Base-by-base conservation (phyloP, 2,329 filamentous ascomycete genomes). In the Xylariaceae sp. region DNA sequence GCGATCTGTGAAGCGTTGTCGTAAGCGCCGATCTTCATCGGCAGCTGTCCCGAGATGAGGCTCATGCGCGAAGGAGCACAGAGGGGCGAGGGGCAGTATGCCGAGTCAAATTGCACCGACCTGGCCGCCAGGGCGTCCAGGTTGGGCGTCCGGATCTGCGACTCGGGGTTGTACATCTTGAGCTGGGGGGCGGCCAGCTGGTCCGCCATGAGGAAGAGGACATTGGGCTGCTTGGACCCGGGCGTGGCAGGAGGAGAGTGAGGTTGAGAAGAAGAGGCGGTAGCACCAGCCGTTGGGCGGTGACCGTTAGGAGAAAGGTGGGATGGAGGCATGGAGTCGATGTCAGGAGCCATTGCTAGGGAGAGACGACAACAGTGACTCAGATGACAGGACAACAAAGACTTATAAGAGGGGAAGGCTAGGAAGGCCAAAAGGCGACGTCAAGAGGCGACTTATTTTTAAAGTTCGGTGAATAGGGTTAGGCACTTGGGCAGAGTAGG, bases 161-260 rank as follows among this genome's bases (percentile, higher is more conserved):
- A 94, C 33, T 82, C 70, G 29, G 80, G 74, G 60, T 95, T 89
- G 68, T 95, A 88, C 67, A 94, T 90, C 66, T 88, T 90, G 47
- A 95, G 76, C 48, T 89, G 74, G 13, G 89, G 89, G 18, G 89
- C 89, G 13, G 89, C 84, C 58, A 95, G 77, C 66, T 95, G 89
- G 63, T 95, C 89, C 35, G 89, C 89, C 88, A 95, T 94, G 65
- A 95, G 93, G 68, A 92, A 94, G 29, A 89, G 70, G 47, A 90
- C 84, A 60, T 89, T 89, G 40, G 83, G 83, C 56, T 71, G 72
- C 46, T 67, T 67, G 13, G 27, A 18, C 12, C 18, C 15, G 24
- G 24, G 27, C n/a, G 13, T 16, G 8, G 8, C 21, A 23, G 21
- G n/a, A n/a, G n/a, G n/a, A n/a, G n/a, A n/a, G n/a, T n/a, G n/a